Evolutionary conservation across 164 flowering plant species (phyloP).

Genomic region (Piper longum): DNA sequence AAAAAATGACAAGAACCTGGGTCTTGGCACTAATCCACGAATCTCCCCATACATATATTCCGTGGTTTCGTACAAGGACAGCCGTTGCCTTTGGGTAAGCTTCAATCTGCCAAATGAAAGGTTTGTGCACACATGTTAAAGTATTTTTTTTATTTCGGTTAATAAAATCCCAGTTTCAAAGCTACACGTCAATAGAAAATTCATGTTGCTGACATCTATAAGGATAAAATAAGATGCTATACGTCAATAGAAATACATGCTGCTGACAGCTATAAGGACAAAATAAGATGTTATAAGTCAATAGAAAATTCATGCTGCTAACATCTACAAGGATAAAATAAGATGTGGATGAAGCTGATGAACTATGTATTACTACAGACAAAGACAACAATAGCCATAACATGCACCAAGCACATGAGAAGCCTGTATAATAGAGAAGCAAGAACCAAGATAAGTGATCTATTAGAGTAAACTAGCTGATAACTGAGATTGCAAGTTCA

Average conservation of each 20-base stretch:
- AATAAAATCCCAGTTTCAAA: too few species aligned
- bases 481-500: too few species aligned
- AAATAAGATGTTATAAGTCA: neutral
- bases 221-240: too few species aligned
- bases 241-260: too few species aligned
- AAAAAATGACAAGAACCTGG: slow-evolving; percentile 43
- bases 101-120: slow-evolving; percentile 44
- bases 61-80: slow-evolving; percentile 98
- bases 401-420: neutral
- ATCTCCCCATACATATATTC: slow-evolving; percentile 95
- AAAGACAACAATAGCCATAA: neutral
- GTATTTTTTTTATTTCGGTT: too few species aligned
- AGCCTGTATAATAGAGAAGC: too few species aligned
- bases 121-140: neutral
- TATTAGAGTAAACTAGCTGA: too few species aligned
- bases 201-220: too few species aligned
- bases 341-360: neutral
- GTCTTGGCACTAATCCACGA: slow-evolving; percentile 98
- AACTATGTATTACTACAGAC: too few species aligned
- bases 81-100: slow-evolving; percentile 97
- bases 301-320: neutral
- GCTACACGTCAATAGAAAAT: too few species aligned
- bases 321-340: neutral
- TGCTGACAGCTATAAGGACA: too few species aligned
- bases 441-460: too few species aligned